phyloP scores from a whole-genome alignment of 257 asterid species.

The Capsicum baccatum region DNA sequence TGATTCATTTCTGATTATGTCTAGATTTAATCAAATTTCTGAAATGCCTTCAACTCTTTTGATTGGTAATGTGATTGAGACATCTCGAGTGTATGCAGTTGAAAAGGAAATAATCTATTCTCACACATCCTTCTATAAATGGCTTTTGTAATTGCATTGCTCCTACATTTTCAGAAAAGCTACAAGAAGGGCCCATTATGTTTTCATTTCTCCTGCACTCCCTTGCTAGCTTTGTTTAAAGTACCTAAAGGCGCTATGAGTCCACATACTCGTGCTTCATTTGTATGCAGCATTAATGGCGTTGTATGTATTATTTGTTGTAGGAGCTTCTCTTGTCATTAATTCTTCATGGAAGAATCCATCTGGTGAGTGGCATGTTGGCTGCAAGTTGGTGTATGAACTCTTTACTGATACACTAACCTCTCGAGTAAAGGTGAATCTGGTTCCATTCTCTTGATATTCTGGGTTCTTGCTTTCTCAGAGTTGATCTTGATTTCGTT shows the following conservation, averaged over 20 bases:
- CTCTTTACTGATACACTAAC: constrained; percentile 79
- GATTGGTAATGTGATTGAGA: constrained; percentile 9
- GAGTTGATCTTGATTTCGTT: not conserved
- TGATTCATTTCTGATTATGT: not conserved
- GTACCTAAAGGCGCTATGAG: not conserved
- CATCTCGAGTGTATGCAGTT: constrained; percentile 8
- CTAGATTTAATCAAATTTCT: not conserved
- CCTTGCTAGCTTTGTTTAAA: not conserved
- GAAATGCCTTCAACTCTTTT: not conserved
- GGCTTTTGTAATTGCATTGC: not conserved
- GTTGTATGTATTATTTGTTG: not conserved
- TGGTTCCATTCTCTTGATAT: constrained; percentile 15
- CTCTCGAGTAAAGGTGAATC: constrained; percentile 78
- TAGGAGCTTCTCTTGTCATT: constrained; percentile 76
- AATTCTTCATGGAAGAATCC: constrained; percentile 94
- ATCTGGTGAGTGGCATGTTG: constrained; percentile 94
- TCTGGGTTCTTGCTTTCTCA: not conserved
- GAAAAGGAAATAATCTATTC: constrained; percentile 1
- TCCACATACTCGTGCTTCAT: not conserved
- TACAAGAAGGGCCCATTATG: not conserved
- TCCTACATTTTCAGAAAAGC: not conserved
- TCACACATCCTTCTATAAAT: not conserved
- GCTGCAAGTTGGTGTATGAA: constrained; percentile 85
- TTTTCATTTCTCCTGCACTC: constrained; percentile 14
- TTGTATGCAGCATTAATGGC: not conserved